Conservation (phyloP, 805 yeast genomes). For the Tetrapisispora nanseiensis region DNA sequence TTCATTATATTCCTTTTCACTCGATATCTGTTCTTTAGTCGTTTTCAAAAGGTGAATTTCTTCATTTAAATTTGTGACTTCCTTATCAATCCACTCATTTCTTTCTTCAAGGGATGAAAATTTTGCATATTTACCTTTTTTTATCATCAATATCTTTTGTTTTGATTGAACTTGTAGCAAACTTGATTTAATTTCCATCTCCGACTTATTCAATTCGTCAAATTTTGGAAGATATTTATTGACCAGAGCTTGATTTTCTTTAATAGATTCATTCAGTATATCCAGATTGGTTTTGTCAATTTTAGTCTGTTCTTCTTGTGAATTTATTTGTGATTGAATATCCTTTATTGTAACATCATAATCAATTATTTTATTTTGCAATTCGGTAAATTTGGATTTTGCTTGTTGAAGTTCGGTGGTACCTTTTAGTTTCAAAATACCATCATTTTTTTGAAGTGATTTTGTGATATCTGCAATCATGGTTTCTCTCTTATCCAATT, state of each 20-base stretch:
- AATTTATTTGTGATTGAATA: conserved; percentile 30
- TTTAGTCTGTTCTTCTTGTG: conserved; percentile 27
- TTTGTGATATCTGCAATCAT: conserved; percentile 37
- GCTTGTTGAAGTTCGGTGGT: conserved; percentile 49
- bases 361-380: conserved; percentile 40
- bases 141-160: conserved; percentile 55
- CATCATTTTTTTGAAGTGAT: conserved; percentile 38
- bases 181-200: conserved; percentile 26
- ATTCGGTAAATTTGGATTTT: conserved; percentile 40
- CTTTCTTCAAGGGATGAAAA: conserved; percentile 50
- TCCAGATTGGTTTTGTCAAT: conserved; percentile 19
- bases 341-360: conserved; percentile 39
- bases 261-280: conserved; percentile 25
- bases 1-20: conserved; percentile 9
- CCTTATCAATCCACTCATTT: conserved; percentile 52
- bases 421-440: conserved; percentile 39
- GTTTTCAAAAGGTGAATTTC: conserved; percentile 21
- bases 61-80: conserved; percentile 34
- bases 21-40: conserved; percentile 10
- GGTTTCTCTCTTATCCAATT: conserved; percentile 53
- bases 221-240: conserved; percentile 34
- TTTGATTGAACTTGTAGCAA: conserved; percentile 36
- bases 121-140: conserved; percentile 58
- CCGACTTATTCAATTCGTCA: conserved; percentile 32
- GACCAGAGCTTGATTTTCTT: conserved; percentile 32